phyloP scores from a whole-genome alignment of 805 yeast genomes.

The Yamadazyma sp. region DNA sequence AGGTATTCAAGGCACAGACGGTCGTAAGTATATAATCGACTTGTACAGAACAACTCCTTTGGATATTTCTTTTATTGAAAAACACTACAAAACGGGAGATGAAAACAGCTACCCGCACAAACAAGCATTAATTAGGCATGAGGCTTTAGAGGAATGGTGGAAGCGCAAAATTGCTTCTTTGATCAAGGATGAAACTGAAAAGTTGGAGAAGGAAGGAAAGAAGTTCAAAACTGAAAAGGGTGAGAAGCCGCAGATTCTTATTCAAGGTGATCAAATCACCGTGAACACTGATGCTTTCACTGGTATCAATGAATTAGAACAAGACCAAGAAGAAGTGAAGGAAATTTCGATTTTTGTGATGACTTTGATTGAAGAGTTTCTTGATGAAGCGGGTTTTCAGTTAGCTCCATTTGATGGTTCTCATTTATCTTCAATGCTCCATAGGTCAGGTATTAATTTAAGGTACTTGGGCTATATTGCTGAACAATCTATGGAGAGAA shows the following conservation, averaged over 20 bases:
- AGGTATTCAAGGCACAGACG: conserved; percentile 84
- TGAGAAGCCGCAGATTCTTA: conserved; percentile 49
- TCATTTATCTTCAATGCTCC: conserved; percentile 68
- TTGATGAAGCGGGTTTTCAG: conserved; percentile 54
- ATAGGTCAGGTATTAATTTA: conserved; percentile 80
- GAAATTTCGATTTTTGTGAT: conserved; percentile 66
- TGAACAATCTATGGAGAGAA: conserved; percentile 20
- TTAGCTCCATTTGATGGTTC: conserved; percentile 78
- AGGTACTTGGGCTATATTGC: conserved; percentile 80
- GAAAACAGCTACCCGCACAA: conserved; percentile 72
- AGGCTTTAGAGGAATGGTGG: conserved; percentile 93
- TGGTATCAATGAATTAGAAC: conserved; percentile 37
- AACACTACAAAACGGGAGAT: conserved; percentile 39
- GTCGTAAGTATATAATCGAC: conserved; percentile 81
- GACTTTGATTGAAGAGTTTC: conserved; percentile 60
- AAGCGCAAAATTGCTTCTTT: conserved; percentile 58
- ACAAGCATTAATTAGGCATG: conserved; percentile 76
- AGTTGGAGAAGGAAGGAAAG: conserved; percentile 38
- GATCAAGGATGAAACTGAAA: conserved; percentile 51
- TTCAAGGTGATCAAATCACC: conserved; percentile 53
- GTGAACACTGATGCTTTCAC: conserved; percentile 81
- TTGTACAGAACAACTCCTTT: conserved; percentile 81
- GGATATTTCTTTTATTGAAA: conserved; percentile 74
- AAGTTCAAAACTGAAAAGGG: conserved; percentile 29
- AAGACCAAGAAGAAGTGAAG: conserved; percentile 65